These are phyloP conservation scores for Spathaspora gorwiae DNA, from an alignment of 805 yeast species.

Conservation along the genomic window DNA sequence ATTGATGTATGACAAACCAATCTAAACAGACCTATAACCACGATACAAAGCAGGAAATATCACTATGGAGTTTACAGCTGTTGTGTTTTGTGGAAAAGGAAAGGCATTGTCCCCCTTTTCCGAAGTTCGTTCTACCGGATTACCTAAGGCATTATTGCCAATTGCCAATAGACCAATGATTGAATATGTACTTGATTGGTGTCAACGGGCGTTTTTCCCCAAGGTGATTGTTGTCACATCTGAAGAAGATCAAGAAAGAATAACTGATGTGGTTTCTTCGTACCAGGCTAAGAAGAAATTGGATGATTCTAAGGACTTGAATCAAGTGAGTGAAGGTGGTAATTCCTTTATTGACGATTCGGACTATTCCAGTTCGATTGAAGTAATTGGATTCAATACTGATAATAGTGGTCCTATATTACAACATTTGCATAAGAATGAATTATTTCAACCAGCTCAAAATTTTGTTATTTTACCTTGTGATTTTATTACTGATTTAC, in stretches of 20 bases:
- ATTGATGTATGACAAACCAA: no score
- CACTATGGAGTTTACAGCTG: conserved; percentile 86
- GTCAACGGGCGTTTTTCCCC: conserved; percentile 77
- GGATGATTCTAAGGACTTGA: conserved; percentile 9
- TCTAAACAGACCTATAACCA: no score
- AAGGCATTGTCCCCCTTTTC: conserved; percentile 68
- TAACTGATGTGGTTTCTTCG: conserved; percentile 44
- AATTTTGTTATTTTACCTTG: conserved; percentile 82
- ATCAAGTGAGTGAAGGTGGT: conserved; percentile 8
- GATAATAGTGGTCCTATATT: conserved; percentile 63
- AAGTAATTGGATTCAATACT: conserved; percentile 17
- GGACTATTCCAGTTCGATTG: conserved; percentile 8
- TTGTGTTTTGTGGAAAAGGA: conserved; percentile 87
- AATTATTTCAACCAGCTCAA: conserved; percentile 20
- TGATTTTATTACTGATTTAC: conserved; percentile 88
- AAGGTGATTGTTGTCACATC: conserved; percentile 62
- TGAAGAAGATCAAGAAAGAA: conserved; percentile 40
- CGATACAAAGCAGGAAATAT: no score
- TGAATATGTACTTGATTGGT: conserved; percentile 87
- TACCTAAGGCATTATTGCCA: conserved; percentile 83
- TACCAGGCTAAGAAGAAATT: conserved; percentile 21
- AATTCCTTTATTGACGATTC: conserved; percentile 2
- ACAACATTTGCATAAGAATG: conserved; percentile 42
- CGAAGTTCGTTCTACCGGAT: conserved; percentile 53
- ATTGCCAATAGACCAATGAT: conserved; percentile 88